Base-by-base conservation (phyloP, 306 rosid species). In the Urtica urens region DNA sequence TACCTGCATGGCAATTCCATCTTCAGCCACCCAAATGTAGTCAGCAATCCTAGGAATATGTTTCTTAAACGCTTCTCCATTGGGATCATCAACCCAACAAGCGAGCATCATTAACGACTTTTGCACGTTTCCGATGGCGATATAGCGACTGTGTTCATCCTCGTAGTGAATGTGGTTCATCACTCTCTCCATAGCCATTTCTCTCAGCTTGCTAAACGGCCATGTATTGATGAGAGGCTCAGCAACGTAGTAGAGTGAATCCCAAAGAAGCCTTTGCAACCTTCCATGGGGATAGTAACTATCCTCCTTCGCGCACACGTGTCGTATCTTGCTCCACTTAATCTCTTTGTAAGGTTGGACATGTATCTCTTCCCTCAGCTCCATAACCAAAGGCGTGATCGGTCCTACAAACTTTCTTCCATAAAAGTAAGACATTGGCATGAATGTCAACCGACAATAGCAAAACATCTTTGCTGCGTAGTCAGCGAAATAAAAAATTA, bases 401-500 rank as follows among this genome's bases (percentile, higher is more conserved):
- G 73, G 76, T 22, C 84, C 93, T 31, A 79, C 92, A 63, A 82
- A 86, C 46, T 76, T 69, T 57, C 65, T 78, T 3, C 93, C 93
- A 23, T 77, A 82, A 12, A 86, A 66, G 60, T 86, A 86, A 0
- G 96, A 85, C 96, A 86, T 86, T 5, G 94, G 90, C 77, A 86
- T 69, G 73, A 69, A 79, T 2, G 78, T 75, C 76, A 77, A 33
- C 14, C 96, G 85, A 17, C 86, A 82, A 30, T 82, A 79, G 65
- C 96, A 82, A 68, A 70, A 79, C 94, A 86, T 82, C 73, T 86
- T 86, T 13, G 84, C 96, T 82, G 73, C 64, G 71, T n/a, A n/a
- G n/a, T n/a, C n/a, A n/a, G n/a, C n/a, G n/a, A n/a, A n/a, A n/a
- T n/a, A n/a, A n/a, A n/a, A n/a, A n/a, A n/a, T n/a, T n/a, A n/a